Evolutionary conservation across 176 grass and related monocot species (phyloP).

Genomic region (Carex cristatella): DNA sequence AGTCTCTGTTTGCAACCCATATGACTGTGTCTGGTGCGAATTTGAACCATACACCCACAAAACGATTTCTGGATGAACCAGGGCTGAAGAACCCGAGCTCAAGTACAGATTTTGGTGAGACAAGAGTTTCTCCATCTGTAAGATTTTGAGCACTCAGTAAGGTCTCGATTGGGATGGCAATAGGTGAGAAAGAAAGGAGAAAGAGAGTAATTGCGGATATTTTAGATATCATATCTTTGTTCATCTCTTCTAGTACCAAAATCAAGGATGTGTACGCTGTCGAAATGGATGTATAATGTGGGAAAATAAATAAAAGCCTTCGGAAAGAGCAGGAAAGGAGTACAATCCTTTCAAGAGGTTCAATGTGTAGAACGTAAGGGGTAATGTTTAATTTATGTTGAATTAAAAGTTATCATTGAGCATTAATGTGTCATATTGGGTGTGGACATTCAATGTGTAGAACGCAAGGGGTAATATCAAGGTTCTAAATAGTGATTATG

Average conservation of each 20-base stretch:
- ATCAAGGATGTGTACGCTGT: not conserved
- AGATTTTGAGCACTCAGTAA: not conserved
- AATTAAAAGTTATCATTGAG: too few relatives aligned
- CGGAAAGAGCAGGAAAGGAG: not conserved
- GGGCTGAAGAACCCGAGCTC: slow-evolving; percentile 42
- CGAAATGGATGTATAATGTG: not conserved
- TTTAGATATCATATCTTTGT: not conserved
- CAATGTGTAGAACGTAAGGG: too few relatives aligned
- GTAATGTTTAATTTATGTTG: not conserved
- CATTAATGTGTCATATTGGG: too few relatives aligned
- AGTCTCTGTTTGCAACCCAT: slow-evolving; percentile 46
- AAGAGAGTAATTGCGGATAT: not conserved
- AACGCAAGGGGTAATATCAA: too few relatives aligned
- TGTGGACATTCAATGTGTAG: too few relatives aligned
- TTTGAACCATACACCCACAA: slow-evolving; percentile 44
- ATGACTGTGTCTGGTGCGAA: slow-evolving; percentile 25
- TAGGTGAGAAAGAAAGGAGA: not conserved
- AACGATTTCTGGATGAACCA: slow-evolving; percentile 17
- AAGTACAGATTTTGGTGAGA: slow-evolving; percentile 29
- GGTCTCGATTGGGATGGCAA: not conserved
- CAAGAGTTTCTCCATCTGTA: slow-evolving; percentile 25
- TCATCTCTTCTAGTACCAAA: not conserved
- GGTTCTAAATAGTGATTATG: too few relatives aligned
- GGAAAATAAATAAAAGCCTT: not conserved
- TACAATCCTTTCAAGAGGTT: not conserved